Percentiles rank a stretch among this genome's conserved stretches.
Evolutionary conservation across 2,329 filamentous ascomycete genomes (phyloP).

Genomic region (Pezicula rhizophila): DNA sequence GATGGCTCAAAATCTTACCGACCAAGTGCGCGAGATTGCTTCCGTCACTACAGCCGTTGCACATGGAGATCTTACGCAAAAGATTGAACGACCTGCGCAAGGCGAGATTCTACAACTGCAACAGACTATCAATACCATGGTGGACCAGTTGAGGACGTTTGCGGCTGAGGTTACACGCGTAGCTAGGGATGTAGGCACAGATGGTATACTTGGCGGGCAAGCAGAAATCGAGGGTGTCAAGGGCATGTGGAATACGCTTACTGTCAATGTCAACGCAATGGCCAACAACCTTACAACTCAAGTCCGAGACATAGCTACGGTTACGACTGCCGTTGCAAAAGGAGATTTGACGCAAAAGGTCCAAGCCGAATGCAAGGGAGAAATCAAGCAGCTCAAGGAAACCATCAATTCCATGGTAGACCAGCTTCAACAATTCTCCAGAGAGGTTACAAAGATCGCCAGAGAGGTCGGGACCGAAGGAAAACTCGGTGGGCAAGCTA

Average conservation of each 20-base stretch:
- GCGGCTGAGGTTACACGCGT: slow-evolving; percentile 79
- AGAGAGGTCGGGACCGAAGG: slow-evolving; percentile 96
- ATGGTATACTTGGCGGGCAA: slow-evolving; percentile 76
- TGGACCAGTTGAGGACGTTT: slow-evolving; percentile 77
- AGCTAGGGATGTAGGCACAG: slow-evolving; percentile 76
- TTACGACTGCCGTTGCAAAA: slow-evolving; percentile 65
- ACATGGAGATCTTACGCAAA: slow-evolving; percentile 76
- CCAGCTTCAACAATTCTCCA: slow-evolving; percentile 91
- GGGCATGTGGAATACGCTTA: slow-evolving; percentile 85
- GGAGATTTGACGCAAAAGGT: slow-evolving; percentile 97
- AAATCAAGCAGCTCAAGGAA: slow-evolving; percentile 90
- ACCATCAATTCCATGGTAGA: slow-evolving; percentile 99
- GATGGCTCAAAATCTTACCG: slow-evolving; percentile 76
- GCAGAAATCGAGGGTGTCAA: slow-evolving; percentile 78
- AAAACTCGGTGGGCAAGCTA: slow-evolving; percentile 87
- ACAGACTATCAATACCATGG: slow-evolving; percentile 86
- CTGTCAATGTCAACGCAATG: slow-evolving; percentile 83
- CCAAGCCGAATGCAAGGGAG: slow-evolving; percentile 84
- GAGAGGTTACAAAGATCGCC: slow-evolving; percentile 93
- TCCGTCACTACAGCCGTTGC: slow-evolving; percentile 79
- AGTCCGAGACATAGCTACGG: slow-evolving; percentile 89
- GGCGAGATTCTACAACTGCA: slow-evolving; percentile 79
- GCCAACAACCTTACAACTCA: slow-evolving; percentile 81
- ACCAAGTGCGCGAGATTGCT: slow-evolving; percentile 81
- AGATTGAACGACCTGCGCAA: slow-evolving; percentile 73